phyloP scores from a whole-genome alignment of 805 yeast species.

The Yarrowia sp. region DNA sequence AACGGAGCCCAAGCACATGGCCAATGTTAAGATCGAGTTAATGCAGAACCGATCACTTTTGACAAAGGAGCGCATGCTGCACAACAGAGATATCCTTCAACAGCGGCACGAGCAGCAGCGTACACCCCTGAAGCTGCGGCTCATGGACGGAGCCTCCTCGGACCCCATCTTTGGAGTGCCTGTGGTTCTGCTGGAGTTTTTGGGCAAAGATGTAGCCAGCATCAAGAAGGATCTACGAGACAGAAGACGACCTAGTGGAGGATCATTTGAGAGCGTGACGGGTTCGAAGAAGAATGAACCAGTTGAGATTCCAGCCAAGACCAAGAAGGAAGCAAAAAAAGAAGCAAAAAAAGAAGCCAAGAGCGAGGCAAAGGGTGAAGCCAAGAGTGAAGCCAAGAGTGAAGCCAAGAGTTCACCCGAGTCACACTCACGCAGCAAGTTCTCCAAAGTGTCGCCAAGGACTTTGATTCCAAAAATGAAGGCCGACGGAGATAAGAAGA shows the following conservation, averaged over 20 bases:
- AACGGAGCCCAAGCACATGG: background rate
- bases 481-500: background rate
- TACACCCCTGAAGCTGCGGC: background rate
- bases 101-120: constrained; percentile 8
- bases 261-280: background rate
- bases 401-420: background rate
- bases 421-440: background rate
- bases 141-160: background rate
- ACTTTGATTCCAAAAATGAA: background rate
- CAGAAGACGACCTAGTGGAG: background rate
- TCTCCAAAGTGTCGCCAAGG: background rate
- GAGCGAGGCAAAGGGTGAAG: no score
- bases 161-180: constrained; percentile 10
- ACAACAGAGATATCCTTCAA: background rate
- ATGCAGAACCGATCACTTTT: constrained; percentile 1
- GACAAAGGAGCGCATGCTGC: background rate
- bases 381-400: no score
- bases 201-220: background rate
- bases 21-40: constrained; percentile 10
- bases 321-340: no score
- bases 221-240: constrained; percentile 4
- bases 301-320: background rate
- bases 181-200: background rate
- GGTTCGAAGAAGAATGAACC: background rate
- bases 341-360: background rate